phyloP scores from a whole-genome alignment of 2,329 filamentous ascomycete species.

The Pseudogymnoascus sp. region DNA sequence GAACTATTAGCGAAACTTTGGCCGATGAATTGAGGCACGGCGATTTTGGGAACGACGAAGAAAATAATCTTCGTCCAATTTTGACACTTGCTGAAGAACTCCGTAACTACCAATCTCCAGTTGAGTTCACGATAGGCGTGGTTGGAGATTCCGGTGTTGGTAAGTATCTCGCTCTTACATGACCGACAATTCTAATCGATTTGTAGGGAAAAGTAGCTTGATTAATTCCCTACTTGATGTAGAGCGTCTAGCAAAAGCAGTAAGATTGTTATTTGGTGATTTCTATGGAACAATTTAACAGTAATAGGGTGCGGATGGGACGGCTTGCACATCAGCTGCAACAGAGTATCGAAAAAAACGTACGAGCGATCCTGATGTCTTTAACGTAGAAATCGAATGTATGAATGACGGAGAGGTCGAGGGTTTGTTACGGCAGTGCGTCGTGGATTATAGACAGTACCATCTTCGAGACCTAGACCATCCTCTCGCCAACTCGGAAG shows the following conservation, averaged over 20 bases:
- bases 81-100: constrained; percentile 14
- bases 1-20: constrained; percentile 8
- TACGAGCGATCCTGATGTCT: constrained; percentile 8
- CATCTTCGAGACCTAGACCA: constrained; percentile 9
- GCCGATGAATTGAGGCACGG: constrained; percentile 9
- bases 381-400: constrained; percentile 13
- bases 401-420: constrained; percentile 12
- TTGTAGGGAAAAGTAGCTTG: constrained; percentile 14
- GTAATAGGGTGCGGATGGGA: constrained; percentile 10
- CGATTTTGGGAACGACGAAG: constrained; percentile 11
- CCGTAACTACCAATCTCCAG: constrained; percentile 12
- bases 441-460: constrained; percentile 12
- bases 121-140: constrained; percentile 14
- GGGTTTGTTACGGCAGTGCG: constrained; percentile 12
- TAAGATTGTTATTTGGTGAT: neutral
- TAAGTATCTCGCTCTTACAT: constrained; percentile 1
- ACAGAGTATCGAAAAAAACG: constrained; percentile 14
- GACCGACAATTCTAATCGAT: neutral
- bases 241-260: constrained; percentile 12
- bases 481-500: neutral
- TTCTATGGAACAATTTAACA: neutral
- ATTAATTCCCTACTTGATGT: constrained; percentile 13
- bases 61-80: constrained; percentile 12
- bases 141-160: constrained; percentile 16
- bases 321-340: constrained; percentile 12